These are phyloP conservation scores for Ilex asprella DNA, from an alignment of 257 asterid species.

Conservation along the genomic window DNA sequence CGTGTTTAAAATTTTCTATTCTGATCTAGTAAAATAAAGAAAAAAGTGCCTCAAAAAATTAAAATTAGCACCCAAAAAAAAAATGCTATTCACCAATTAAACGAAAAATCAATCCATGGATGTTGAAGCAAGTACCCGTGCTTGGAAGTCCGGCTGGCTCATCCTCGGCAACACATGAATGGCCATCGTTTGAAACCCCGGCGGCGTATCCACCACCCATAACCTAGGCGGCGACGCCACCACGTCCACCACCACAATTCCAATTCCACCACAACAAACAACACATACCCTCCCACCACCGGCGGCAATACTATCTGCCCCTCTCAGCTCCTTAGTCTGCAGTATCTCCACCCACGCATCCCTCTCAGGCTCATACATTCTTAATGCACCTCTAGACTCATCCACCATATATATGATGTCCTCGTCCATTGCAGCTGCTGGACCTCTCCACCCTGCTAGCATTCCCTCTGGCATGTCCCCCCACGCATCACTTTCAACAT, in stretches of 20 bases:
- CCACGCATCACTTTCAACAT: conserved; percentile 32
- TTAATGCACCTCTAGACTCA: conserved; percentile 52
- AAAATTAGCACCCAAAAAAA: too few species aligned
- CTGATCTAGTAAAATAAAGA: too few species aligned
- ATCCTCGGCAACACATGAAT: conserved; percentile 63
- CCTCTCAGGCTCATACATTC: conserved; percentile 32
- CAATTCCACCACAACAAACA: conserved; percentile 29
- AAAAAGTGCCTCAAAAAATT: too few species aligned
- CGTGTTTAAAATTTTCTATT: too few species aligned
- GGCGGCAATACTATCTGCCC: conserved; percentile 53
- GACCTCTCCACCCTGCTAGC: conserved; percentile 67
- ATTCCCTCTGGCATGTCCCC: conserved; percentile 57
- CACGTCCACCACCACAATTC: conserved; percentile 63
- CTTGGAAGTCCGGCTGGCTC: conserved; percentile 14
- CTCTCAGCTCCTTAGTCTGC: conserved; percentile 31
- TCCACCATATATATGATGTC: conserved; percentile 58
- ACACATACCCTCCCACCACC: conserved; percentile 64
- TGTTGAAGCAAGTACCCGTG: neutral
- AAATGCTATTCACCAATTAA: too few species aligned
- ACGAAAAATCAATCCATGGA: neutral
- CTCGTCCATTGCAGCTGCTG: conserved; percentile 62
- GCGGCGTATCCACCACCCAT: conserved; percentile 57
- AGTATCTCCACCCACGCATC: conserved; percentile 53
- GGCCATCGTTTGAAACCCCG: conserved; percentile 34
- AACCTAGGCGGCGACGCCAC: conserved; percentile 25